phyloP scores from a whole-genome alignment of 257 asterid genomes.

The Penstemon eatonii region DNA sequence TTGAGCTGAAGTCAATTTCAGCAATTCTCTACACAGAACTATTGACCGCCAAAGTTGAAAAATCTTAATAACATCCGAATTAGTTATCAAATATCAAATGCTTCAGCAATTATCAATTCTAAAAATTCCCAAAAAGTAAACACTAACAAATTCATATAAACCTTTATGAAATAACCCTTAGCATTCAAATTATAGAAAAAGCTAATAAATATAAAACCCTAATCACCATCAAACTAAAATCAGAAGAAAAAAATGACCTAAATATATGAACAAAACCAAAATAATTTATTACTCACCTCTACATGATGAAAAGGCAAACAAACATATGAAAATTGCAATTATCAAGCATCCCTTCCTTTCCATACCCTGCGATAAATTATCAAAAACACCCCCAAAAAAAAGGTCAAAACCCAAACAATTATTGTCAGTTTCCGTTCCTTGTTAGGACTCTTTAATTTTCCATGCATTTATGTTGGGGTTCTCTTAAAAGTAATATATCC shows the following conservation, averaged over 20 bases:
- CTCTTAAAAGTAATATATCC: no score
- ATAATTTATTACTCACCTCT: constrained; percentile 37
- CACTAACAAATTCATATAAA: background rate
- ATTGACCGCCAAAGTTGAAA: no score
- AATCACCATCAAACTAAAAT: background rate
- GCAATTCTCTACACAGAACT: no score
- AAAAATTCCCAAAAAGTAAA: background rate
- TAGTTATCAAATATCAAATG: background rate
- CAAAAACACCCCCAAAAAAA: background rate
- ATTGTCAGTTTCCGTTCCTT: no score
- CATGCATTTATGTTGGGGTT: no score
- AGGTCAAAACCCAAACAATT: background rate
- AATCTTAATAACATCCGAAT: background rate
- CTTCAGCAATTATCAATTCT: background rate
- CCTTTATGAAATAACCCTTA: no score
- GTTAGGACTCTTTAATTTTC: no score
- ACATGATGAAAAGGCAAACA: constrained; percentile 42
- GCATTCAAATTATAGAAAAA: no score
- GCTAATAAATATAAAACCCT: no score
- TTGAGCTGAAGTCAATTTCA: no score
- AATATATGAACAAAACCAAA: background rate
- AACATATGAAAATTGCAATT: constrained; percentile 32
- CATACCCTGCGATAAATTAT: constrained; percentile 39
- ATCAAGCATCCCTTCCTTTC: constrained; percentile 39
- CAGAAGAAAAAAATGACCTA: background rate